Evolutionary conservation across 106 monocot genomes (phyloP), one percentile per base, ranked within the genome.

Genomic region (Allium cepa): DNA sequence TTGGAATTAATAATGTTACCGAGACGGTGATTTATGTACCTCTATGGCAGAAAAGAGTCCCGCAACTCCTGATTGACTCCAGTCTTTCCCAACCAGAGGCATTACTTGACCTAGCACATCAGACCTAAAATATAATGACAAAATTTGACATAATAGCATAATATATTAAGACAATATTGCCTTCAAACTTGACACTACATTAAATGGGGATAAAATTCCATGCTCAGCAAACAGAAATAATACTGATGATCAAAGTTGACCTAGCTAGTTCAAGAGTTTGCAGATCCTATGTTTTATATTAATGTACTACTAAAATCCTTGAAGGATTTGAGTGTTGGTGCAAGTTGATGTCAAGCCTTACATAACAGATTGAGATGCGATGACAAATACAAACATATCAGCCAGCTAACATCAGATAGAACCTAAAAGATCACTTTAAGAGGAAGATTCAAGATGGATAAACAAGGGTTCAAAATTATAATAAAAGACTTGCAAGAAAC

Each of bases 21-120:
- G 28, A 53, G 10, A 68, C 28, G 13, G 56, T 28, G 0, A 68
- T 68, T 8, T 8, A 27, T 28, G 11, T 80, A 97, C 96, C 81
- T 92, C 88, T 77, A 97, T 97, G 66, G 96, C 91, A 72, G 76
- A 92, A 75, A 97, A 97, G 46, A 97, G 82, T 11, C 92, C 75
- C 63, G 92, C 96, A 47, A 97, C 96, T 13, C 96, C 96, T 82
- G 84, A 97, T 53, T 97, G 96, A 49, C 80, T 89, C 96, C 96
- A 97, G 79, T 97, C 96, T 86, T 78, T 92, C 63, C 96, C 96
- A 60, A 97, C 96, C 47, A 97, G 82, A 84, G 96, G 96, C 96
- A 97, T 97, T 63, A 97, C 84, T 71, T 97, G 96, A 17, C 96
- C 96, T 15, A 97, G 72, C 48, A 97, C 92, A 80, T 97, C 96